These are phyloP conservation scores for Lecanicillium sp. DNA, from an alignment of 2,329 filamentous ascomycete genomes.

Conservation along the genomic window DNA sequence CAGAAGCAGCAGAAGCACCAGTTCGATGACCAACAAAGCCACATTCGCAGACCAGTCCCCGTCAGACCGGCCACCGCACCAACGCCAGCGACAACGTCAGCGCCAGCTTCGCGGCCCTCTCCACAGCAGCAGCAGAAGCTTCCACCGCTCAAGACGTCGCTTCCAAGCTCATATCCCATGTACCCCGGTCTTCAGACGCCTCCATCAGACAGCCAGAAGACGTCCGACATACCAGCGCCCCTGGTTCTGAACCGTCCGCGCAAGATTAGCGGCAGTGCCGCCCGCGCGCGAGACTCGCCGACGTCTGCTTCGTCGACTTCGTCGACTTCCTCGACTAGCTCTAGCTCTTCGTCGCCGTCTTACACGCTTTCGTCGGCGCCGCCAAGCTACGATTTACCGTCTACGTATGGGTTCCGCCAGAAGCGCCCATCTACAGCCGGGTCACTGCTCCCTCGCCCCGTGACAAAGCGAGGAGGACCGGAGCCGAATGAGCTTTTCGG, in stretches of 20 bases:
- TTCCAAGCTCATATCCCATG: slow-evolving; percentile 15
- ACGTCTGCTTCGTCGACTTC: no score
- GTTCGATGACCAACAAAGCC: neutral
- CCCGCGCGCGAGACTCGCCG: slow-evolving; percentile 11
- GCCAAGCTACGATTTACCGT: no score
- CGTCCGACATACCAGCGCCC: slow-evolving; percentile 13
- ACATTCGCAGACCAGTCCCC: slow-evolving; percentile 1
- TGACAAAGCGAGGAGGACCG: slow-evolving; percentile 16
- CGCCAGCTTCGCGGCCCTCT: neutral
- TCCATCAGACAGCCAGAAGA: neutral
- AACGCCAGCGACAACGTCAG: neutral
- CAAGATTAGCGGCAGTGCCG: slow-evolving; percentile 23
- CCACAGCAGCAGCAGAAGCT: neutral
- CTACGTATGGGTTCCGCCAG: neutral
- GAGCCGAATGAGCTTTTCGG: slow-evolving; percentile 44
- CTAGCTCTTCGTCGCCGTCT: no score
- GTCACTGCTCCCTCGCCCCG: slow-evolving; percentile 9
- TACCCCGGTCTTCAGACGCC: slow-evolving; percentile 23
- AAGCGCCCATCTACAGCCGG: neutral
- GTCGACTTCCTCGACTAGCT: slow-evolving; percentile 6
- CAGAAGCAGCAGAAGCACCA: slow-evolving; percentile 3
- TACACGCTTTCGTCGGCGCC: no score
- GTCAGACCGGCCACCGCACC: neutral
- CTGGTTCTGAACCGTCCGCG: slow-evolving; percentile 25
- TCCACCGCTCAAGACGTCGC: slow-evolving; percentile 4